These are phyloP conservation scores for Lablab purpureus DNA, from an alignment of 306 rosid genomes.

Conservation along the genomic window DNA sequence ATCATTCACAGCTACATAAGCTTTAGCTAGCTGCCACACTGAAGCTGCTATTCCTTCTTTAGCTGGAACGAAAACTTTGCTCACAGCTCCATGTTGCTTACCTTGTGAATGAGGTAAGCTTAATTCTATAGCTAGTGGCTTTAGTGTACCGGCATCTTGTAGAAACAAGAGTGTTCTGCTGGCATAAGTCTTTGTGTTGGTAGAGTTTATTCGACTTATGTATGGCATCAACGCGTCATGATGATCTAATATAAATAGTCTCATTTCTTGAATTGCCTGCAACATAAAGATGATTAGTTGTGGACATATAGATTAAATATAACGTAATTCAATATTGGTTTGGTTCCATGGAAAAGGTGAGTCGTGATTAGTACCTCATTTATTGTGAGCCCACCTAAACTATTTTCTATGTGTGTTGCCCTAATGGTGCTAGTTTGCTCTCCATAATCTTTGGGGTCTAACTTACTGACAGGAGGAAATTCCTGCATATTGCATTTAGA, in stretches of 20 bases:
- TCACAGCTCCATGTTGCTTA: constrained; percentile 68
- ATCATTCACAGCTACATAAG: constrained; percentile 88
- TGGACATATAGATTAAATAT: constrained; percentile 4
- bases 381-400: constrained; percentile 70
- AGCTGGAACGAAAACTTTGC: constrained; percentile 76
- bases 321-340: constrained; percentile 4
- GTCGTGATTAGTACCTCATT: constrained; percentile 57
- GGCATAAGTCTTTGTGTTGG: constrained; percentile 81
- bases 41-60: constrained; percentile 67
- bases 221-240: constrained; percentile 87
- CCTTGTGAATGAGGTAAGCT: constrained; percentile 96
- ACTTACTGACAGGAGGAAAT: constrained; percentile 86
- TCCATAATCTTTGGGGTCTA: constrained; percentile 68
- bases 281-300: constrained; percentile 4
- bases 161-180: constrained; percentile 80
- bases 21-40: constrained; percentile 93
- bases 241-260: constrained; percentile 79
- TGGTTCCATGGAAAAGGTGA: constrained; percentile 4
- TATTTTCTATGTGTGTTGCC: constrained; percentile 60
- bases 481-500: constrained; percentile 59
- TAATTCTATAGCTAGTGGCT: constrained; percentile 86
- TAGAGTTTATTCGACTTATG: constrained; percentile 80
- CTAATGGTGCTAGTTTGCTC: constrained; percentile 75
- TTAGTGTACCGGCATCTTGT: constrained; percentile 79
- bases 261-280: constrained; percentile 73